Conservation (phyloP, 768 basidiomycete genomes). For the Gautieria morchelliformis region DNA sequence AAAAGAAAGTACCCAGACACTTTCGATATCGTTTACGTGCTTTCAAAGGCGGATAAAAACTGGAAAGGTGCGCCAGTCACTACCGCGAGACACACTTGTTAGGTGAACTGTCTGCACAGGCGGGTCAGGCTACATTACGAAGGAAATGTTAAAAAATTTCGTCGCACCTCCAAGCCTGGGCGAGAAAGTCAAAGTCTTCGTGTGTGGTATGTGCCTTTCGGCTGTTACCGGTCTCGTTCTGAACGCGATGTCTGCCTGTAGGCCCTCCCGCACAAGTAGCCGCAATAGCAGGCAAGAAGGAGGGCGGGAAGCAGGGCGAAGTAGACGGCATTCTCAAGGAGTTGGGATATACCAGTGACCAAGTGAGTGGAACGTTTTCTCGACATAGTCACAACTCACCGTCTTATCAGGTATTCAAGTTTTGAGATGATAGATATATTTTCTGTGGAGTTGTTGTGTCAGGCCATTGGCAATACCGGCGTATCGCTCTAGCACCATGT, state of each 20-base stretch:
- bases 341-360: slow-evolving; percentile 74
- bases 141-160: slow-evolving; percentile 65
- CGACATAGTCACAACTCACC: background rate
- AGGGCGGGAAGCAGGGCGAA: slow-evolving; percentile 77
- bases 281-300: slow-evolving; percentile 84
- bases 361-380: slow-evolving; percentile 43
- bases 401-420: background rate
- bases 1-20: slow-evolving; percentile 58
- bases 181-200: slow-evolving; percentile 79
- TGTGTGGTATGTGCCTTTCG: slow-evolving; percentile 59
- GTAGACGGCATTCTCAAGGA: slow-evolving; percentile 79
- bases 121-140: slow-evolving; percentile 62
- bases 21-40: slow-evolving; percentile 75
- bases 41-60: slow-evolving; percentile 68
- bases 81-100: background rate
- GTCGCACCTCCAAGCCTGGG: slow-evolving; percentile 52
- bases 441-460: too few species aligned
- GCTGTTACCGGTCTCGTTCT: background rate
- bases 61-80: slow-evolving; percentile 37
- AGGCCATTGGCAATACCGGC: too few species aligned
- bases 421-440: too few species aligned
- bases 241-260: slow-evolving; percentile 17
- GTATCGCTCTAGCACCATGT: too few species aligned
- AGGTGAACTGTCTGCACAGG: slow-evolving; percentile 26
- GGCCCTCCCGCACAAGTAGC: slow-evolving; percentile 85